These are phyloP conservation scores for Schrenkiella parvula DNA, from an alignment of 345 rosid genomes.

Conservation along the genomic window DNA sequence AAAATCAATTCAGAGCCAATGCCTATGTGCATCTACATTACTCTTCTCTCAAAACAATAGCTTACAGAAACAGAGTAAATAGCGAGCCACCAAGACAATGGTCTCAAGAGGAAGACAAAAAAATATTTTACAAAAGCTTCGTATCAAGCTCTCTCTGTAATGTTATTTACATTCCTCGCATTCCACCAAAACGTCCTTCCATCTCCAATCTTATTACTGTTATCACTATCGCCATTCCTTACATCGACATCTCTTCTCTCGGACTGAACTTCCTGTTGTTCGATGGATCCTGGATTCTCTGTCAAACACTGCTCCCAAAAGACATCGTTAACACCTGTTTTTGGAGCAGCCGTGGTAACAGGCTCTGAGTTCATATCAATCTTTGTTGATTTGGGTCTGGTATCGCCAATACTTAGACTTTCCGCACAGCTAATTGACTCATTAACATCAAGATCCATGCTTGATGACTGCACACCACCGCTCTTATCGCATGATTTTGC, in stretches of 20 bases:
- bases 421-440: constrained; percentile 67
- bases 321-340: constrained; percentile 75
- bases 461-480: constrained; percentile 8
- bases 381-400: constrained; percentile 49
- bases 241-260: constrained; percentile 54
- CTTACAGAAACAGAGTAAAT: constrained; percentile 10
- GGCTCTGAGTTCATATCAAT: constrained; percentile 93
- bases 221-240: constrained; percentile 34
- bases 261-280: constrained; percentile 67
- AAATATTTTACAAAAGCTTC: constrained; percentile 5
- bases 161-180: constrained; percentile 57
- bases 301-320: constrained; percentile 98
- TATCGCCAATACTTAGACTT: constrained; percentile 48
- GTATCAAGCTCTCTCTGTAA: constrained; percentile 61
- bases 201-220: constrained; percentile 39
- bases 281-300: constrained; percentile 83
- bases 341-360: constrained; percentile 33
- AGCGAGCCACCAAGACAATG: neutral
- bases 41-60: neutral
- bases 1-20: neutral
- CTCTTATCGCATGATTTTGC: constrained; percentile 36
- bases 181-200: constrained; percentile 65
- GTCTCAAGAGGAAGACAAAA: neutral
- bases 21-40: neutral
- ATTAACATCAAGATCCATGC: constrained; percentile 48